Conservation (phyloP, 106 monocot genomes). For the Posidonia australis region DNA sequence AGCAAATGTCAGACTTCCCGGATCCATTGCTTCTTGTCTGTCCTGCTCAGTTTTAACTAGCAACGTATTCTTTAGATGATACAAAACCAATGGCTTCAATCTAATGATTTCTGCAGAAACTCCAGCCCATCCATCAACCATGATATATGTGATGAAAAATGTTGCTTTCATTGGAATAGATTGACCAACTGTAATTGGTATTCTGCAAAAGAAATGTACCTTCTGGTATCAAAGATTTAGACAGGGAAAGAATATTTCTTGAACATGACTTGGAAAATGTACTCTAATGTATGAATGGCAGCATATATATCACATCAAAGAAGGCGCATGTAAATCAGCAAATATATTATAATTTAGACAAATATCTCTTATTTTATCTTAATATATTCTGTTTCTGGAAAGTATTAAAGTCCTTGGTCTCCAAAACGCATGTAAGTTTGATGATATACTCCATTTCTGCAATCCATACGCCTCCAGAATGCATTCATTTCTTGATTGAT, state of each 20-base stretch:
- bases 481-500: too few relatives aligned
- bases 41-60: constrained; percentile 86
- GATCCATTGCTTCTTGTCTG: constrained; percentile 86
- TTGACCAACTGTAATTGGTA: constrained; percentile 62
- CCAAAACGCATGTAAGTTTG: too few relatives aligned
- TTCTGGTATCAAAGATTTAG: not conserved
- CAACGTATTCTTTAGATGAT: constrained; percentile 72
- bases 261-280: not conserved
- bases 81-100: constrained; percentile 68
- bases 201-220: constrained; percentile 31
- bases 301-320: not conserved
- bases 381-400: too few relatives aligned
- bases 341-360: too few relatives aligned
- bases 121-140: constrained; percentile 98
- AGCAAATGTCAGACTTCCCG: constrained; percentile 70
- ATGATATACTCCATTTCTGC: too few relatives aligned
- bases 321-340: too few relatives aligned
- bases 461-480: too few relatives aligned
- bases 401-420: too few relatives aligned
- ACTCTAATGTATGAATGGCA: not conserved
- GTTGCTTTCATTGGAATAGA: constrained; percentile 94
- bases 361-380: too few relatives aligned
- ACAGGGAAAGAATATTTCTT: not conserved
- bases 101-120: constrained; percentile 85
- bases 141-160: constrained; percentile 86